These are phyloP conservation scores for Hymenoscyphus occultus DNA, from an alignment of 2,329 filamentous ascomycete genomes.

Conservation along the genomic window DNA sequence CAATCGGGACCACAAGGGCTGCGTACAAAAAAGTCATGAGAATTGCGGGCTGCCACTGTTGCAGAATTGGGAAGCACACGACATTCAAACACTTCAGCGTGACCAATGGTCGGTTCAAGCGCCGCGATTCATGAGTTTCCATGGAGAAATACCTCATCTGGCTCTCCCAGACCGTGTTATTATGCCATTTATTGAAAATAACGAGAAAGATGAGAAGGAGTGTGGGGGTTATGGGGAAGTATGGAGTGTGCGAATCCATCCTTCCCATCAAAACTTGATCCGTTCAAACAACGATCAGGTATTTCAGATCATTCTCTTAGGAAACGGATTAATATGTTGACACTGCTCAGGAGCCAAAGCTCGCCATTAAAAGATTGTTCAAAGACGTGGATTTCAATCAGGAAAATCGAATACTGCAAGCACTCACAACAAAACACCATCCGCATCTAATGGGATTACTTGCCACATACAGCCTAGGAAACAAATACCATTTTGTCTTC, in stretches of 20 bases:
- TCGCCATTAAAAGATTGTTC: background rate
- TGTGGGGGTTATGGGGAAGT: slow-evolving; percentile 14
- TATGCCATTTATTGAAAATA: slow-evolving; percentile 11
- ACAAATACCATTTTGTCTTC: slow-evolving; percentile 29
- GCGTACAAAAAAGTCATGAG: background rate
- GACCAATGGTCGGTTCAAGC: slow-evolving; percentile 12
- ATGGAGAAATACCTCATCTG: background rate
- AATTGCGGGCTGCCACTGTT: background rate
- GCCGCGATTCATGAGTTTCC: background rate
- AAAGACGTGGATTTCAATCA: slow-evolving; percentile 2
- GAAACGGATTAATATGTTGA: no score
- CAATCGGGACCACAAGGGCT: background rate
- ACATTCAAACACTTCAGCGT: background rate
- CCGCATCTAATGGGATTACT: slow-evolving; percentile 31
- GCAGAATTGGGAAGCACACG: background rate
- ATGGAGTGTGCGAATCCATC: slow-evolving; percentile 10
- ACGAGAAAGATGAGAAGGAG: background rate
- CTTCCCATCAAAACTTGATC: slow-evolving; percentile 6
- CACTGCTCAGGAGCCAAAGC: background rate
- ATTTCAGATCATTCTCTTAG: background rate
- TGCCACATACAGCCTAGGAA: slow-evolving; percentile 26
- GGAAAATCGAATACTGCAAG: slow-evolving; percentile 14
- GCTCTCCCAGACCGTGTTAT: background rate
- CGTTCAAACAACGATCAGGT: background rate
- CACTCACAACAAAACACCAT: slow-evolving; percentile 8